These are phyloP conservation scores for Symbiodinium pilosum DNA, from an alignment of 73 alveolate genomes.

Conservation along the genomic window DNA sequence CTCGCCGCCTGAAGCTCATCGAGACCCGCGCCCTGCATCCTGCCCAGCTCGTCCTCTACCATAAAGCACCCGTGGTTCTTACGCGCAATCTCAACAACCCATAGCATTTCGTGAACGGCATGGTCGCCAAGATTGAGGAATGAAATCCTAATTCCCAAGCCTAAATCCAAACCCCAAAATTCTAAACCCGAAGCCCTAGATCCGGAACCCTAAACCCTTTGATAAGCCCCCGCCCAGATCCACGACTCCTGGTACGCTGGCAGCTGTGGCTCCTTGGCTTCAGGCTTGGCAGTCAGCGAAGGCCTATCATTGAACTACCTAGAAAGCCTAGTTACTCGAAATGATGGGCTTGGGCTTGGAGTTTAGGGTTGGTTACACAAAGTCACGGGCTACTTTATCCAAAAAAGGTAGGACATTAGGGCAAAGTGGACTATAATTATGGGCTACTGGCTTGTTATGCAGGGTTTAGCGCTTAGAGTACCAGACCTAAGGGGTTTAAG, in stretches of 20 bases:
- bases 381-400: not conserved
- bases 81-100: too few species aligned
- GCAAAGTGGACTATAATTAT: not conserved
- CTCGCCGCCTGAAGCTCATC: too few species aligned
- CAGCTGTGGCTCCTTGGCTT: not conserved
- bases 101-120: too few species aligned
- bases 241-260: too few species aligned
- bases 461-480: not conserved
- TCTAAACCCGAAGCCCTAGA: not conserved
- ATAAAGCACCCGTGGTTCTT: too few species aligned
- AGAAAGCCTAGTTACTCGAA: too few species aligned
- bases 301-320: too few species aligned
- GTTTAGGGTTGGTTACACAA: not conserved
- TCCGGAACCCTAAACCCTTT: not conserved
- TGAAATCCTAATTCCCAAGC: not conserved
- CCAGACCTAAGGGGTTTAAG: not conserved
- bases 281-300: not conserved
- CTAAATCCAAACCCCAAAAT: too few species aligned
- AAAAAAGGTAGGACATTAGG: not conserved
- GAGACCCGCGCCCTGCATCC: too few species aligned
- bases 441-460: not conserved
- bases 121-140: too few species aligned
- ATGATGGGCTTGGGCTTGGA: not conserved
- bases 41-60: too few species aligned
- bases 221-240: too few species aligned